Conservation (phyloP, 2,329 filamentous ascomycete species). For the Parafenestella ontariensis region DNA sequence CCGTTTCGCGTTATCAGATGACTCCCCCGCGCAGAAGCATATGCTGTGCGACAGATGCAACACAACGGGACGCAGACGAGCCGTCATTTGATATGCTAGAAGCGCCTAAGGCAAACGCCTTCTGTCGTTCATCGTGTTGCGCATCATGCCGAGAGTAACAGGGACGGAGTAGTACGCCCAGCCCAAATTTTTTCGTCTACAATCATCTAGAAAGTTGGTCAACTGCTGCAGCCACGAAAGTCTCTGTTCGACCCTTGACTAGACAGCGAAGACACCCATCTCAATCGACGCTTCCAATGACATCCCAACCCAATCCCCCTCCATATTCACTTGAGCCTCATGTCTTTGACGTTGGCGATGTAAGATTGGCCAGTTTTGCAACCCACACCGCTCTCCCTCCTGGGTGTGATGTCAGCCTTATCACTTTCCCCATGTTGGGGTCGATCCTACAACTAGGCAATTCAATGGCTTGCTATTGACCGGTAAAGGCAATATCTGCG, state of each 20-base stretch:
- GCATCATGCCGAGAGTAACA: neutral
- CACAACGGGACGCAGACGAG: neutral
- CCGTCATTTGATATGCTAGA: neutral
- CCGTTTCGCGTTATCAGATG: slow-evolving; percentile 10
- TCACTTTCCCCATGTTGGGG: neutral
- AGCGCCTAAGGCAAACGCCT: neutral
- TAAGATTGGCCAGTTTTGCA: slow-evolving; percentile 4
- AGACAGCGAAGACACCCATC: slow-evolving; percentile 1
- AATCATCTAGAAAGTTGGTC: neutral
- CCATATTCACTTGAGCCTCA: neutral
- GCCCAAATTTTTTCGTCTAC: neutral
- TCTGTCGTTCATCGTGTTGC: neutral
- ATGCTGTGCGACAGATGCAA: neutral
- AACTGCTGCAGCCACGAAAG: neutral
- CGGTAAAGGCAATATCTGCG: neutral
- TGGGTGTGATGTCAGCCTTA: slow-evolving; percentile 5
- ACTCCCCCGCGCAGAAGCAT: slow-evolving; percentile 1
- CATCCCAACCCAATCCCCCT: neutral
- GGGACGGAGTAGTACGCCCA: neutral
- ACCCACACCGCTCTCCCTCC: slow-evolving; percentile 8
- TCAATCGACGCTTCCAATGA: neutral
- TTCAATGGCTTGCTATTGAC: neutral
- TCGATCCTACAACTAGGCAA: neutral
- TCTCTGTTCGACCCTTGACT: neutral
- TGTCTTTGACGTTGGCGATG: slow-evolving; percentile 5